phyloP scores from a whole-genome alignment of 2,329 filamentous ascomycete species.

The Diaporthe humulicola region DNA sequence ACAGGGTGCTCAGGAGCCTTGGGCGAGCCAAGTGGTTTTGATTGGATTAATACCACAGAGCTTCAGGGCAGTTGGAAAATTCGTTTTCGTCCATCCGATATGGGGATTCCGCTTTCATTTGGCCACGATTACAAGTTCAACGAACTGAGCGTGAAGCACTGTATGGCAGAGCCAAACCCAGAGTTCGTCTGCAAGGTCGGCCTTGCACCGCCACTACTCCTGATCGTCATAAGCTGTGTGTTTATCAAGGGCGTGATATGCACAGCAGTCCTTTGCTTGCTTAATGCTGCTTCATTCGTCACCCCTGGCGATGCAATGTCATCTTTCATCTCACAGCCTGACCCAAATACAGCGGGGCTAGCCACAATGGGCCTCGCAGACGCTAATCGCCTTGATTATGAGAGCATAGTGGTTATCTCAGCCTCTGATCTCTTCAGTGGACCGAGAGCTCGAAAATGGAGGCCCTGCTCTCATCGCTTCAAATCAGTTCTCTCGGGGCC shows the following conservation, averaged over 20 bases:
- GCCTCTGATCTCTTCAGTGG: background rate
- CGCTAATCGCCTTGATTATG: background rate
- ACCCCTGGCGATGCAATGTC: background rate
- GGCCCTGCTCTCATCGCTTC: background rate
- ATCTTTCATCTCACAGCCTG: background rate
- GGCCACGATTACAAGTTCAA: background rate
- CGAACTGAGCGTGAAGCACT: background rate
- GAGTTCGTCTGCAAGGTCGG: background rate
- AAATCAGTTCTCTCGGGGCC: background rate
- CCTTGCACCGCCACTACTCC: background rate
- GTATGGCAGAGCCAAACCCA: background rate
- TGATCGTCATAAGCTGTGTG: background rate
- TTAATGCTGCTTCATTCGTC: background rate
- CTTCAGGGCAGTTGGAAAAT: background rate
- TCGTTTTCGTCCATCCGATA: background rate
- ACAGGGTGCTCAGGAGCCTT: background rate
- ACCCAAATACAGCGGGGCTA: background rate
- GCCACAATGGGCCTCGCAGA: background rate
- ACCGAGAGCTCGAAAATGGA: background rate
- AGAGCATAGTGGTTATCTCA: background rate
- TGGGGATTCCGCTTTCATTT: background rate
- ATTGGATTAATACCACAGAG: background rate
- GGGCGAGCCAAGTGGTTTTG: background rate
- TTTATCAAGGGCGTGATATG: background rate
- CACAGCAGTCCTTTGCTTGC: background rate